A percentile compares a stretch with the other conserved stretches of the same genome.
Conservation (phyloP, 2,329 filamentous ascomycete genomes). For the Fusarium metavorans region DNA sequence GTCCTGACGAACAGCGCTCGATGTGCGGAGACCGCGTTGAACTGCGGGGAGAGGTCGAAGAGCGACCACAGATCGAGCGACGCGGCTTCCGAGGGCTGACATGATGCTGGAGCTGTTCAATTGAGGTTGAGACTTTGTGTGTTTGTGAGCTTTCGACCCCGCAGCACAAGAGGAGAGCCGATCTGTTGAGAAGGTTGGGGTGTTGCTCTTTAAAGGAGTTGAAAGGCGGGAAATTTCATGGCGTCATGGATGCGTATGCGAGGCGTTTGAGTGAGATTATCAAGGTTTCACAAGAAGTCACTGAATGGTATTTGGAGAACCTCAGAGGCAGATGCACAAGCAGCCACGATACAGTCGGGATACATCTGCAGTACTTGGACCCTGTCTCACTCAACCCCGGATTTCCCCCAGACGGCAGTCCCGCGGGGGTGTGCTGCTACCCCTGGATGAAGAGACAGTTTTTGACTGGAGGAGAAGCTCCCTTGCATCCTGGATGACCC, state of each 20-base stretch:
- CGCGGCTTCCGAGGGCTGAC: constrained; percentile 18
- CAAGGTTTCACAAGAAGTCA: constrained; percentile 8
- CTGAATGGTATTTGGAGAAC: constrained; percentile 31
- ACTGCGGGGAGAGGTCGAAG: constrained; percentile 31
- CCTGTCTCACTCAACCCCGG: constrained; percentile 21
- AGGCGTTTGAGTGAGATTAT: constrained; percentile 2
- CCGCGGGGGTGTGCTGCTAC: constrained; percentile 1
- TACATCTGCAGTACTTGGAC: constrained; percentile 26
- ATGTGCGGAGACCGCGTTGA: constrained; percentile 34
- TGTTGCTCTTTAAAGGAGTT: constrained; percentile 20
- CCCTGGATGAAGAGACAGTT: constrained; percentile 12
- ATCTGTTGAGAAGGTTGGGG: constrained; percentile 21
- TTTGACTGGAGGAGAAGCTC: constrained; percentile 23
- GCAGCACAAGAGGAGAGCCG: constrained; percentile 10
- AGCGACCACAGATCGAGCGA: constrained; percentile 20
- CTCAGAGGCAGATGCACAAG: not conserved
- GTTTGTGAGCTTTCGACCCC: not conserved
- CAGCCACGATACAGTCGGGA: constrained; percentile 16
- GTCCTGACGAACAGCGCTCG: constrained; percentile 24
- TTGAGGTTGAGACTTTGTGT: not conserved
- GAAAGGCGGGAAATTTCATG: constrained; percentile 30
- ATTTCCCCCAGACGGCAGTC: constrained; percentile 32
- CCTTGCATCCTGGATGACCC: constrained; percentile 17
- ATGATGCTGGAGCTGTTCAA: constrained; percentile 6
- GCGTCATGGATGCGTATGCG: constrained; percentile 33